Percentiles rank a stretch among this genome's conserved stretches.
These are phyloP conservation scores for Pistacia integerrima DNA, from an alignment of 345 rosid species.

Conservation along the genomic window DNA sequence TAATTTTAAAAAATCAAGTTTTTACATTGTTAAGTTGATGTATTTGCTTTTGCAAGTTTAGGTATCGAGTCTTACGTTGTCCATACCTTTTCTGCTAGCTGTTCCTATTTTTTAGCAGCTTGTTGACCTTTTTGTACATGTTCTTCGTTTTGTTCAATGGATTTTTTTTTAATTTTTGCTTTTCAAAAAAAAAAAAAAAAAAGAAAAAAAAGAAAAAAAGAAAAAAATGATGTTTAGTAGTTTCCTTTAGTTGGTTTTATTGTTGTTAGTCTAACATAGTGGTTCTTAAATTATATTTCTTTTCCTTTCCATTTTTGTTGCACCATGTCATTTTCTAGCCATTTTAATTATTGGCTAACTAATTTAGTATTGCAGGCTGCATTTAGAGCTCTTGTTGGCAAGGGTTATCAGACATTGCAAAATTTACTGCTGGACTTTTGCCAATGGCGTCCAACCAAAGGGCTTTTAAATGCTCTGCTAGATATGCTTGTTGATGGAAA, in stretches of 20 bases:
- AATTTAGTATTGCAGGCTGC: slow-evolving; percentile 53
- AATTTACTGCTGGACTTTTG: slow-evolving; percentile 87
- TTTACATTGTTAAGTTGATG: no score
- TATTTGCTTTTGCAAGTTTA: neutral
- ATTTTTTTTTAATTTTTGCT: neutral
- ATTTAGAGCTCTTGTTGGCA: slow-evolving; percentile 90
- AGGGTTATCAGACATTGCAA: slow-evolving; percentile 87
- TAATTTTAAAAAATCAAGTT: no score
- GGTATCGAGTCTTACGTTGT: neutral
- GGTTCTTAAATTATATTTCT: neutral
- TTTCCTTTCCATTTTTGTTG: slow-evolving; percentile 8
- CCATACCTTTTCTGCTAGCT: neutral
- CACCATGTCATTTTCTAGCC: neutral
- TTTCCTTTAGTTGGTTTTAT: neutral
- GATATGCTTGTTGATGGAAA: slow-evolving; percentile 99
- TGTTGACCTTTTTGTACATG: neutral
- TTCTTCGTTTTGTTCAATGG: no score
- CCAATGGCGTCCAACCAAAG: slow-evolving; percentile 78
- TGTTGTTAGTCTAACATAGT: neutral
- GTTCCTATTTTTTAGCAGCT: neutral
- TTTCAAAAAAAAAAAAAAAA: no score
- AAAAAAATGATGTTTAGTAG: neutral
- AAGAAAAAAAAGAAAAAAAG: no score
- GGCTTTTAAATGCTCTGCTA: slow-evolving; percentile 78
- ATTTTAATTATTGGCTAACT: slow-evolving; percentile 13